Base-by-base conservation (phyloP, 768 basidiomycete species). In the Strobilomyces confusus region DNA sequence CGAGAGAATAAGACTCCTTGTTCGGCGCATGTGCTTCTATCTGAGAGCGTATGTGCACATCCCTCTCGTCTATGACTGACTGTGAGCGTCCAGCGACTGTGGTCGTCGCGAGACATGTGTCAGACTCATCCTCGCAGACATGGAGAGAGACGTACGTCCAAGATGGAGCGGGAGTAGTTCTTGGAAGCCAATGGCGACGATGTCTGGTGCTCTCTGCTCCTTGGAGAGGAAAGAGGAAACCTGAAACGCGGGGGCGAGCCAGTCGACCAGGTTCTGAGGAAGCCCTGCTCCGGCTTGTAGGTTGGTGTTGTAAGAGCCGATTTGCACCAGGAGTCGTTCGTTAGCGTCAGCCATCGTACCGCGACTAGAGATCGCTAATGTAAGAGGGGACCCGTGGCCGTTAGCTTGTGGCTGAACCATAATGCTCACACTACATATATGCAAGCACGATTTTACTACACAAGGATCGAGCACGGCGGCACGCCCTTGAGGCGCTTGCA, bases 121-220 rank as follows among this genome's bases (percentile, higher is more conserved):
- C 26, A 64, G 50, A 45, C 9, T 9, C 8, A 20, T 12, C 22
- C 17, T 17, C 26, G 22, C 14, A 52, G 6, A 13, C 11, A 33
- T 19, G 30, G 15, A 45, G 51, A 41, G n/a, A 49, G 50, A 83
- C 88, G 61, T 71, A 92, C 89, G 78, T 56, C 89, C 87, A 37
- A 93, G 83, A 65, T 95, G 90, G 3, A 98, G 77, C 7, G 93
- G 94, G 13, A 95, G 76, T 23, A 97, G 77, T 68, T 98, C 95
- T 68, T 98, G 95, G 59, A 97, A 94, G 3, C 92, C 92, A 48
- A 98, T 87, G 7, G 86, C 94, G 38, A 95, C 80, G 30, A 95
- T 81, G 66, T 94, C 92, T 37, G 94, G 92, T 6, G 89, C 82
- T 52, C 82, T 74, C 50, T 72, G 70, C 63, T 80, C 74, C 48